Conservation (phyloP, 768 basidiomycete species). For the Symmetrospora coprosmae region DNA sequence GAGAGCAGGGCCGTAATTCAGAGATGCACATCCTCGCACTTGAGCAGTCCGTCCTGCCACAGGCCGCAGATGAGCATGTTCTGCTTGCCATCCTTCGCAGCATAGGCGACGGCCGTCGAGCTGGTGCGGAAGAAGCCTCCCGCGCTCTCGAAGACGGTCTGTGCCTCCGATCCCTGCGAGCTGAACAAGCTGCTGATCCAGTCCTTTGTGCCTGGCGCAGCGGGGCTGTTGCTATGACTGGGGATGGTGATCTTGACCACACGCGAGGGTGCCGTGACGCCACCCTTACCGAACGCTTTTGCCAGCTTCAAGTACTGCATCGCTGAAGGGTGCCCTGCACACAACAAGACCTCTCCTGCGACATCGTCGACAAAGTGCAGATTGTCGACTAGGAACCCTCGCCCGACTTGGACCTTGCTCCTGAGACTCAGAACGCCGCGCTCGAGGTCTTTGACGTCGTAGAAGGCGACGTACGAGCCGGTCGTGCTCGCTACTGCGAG, state of each 20-base stretch:
- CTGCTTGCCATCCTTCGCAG: neutral
- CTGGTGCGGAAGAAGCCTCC: constrained; percentile 6
- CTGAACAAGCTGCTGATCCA: neutral
- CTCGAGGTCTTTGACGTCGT: neutral
- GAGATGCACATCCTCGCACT: neutral
- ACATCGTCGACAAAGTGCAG: neutral
- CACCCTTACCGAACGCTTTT: constrained; percentile 5
- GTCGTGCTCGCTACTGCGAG: constrained; percentile 16
- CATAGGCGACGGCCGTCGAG: neutral
- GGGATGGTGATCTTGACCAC: neutral
- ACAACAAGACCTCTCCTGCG: neutral
- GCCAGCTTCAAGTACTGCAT: neutral
- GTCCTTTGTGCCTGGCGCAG: too few relatives aligned
- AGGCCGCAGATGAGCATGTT: neutral
- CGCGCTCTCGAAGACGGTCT: constrained; percentile 1
- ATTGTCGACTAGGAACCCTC: constrained; percentile 3
- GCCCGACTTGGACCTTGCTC: neutral
- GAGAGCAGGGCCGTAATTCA: too few relatives aligned
- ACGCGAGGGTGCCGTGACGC: neutral
- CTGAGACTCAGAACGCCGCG: neutral
- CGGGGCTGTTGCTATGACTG: neutral
- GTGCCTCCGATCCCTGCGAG: neutral
- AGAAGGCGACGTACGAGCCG: neutral
- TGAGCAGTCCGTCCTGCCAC: neutral
- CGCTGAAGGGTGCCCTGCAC: neutral